Evolutionary conservation across 208 protist species (phyloP).

Genomic region (Leishmania tarentolae): DNA sequence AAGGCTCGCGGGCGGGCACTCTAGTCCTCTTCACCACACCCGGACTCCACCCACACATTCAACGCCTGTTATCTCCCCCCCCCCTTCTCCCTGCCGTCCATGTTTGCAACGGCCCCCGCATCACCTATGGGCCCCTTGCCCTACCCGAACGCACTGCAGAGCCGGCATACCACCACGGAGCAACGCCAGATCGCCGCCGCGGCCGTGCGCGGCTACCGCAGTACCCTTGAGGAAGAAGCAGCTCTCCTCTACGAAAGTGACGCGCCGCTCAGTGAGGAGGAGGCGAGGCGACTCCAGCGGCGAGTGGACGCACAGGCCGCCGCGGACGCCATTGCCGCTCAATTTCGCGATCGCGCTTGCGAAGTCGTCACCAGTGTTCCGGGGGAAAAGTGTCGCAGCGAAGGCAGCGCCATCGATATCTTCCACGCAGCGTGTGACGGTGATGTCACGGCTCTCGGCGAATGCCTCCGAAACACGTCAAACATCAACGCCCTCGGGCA

Average conservation of each 20-base stretch:
- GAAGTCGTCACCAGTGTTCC: constrained; percentile 21
- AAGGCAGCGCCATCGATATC: constrained; percentile 39
- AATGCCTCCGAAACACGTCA: constrained; percentile 27
- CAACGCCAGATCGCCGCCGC: constrained; percentile 25
- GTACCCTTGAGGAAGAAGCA: constrained; percentile 4
- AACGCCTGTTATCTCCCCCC: neutral
- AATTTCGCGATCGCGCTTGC: constrained; percentile 22
- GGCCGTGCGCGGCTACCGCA: constrained; percentile 18
- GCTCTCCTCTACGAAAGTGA: constrained; percentile 16
- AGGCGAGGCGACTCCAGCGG: constrained; percentile 17
- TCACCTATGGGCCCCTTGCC: constrained; percentile 21
- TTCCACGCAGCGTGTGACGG: constrained; percentile 83
- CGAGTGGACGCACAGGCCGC: constrained; percentile 8
- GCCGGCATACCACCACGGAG: constrained; percentile 33
- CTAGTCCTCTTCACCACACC: neutral
- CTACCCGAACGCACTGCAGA: constrained; percentile 60
- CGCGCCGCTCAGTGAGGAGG: constrained; percentile 25
- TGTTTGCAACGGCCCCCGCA: constrained; percentile 9
- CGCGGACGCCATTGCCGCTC: constrained; percentile 21
- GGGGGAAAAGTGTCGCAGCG: neutral
- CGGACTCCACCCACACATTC: neutral
- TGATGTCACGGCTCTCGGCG: constrained; percentile 46
- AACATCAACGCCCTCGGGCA: constrained; percentile 70
- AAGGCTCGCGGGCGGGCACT: neutral
- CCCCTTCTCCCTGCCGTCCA: neutral